Percentiles rank a stretch among this genome's conserved stretches.
Evolutionary conservation across 2,329 filamentous ascomycete species (phyloP).

Genomic region (Fusarium udum): DNA sequence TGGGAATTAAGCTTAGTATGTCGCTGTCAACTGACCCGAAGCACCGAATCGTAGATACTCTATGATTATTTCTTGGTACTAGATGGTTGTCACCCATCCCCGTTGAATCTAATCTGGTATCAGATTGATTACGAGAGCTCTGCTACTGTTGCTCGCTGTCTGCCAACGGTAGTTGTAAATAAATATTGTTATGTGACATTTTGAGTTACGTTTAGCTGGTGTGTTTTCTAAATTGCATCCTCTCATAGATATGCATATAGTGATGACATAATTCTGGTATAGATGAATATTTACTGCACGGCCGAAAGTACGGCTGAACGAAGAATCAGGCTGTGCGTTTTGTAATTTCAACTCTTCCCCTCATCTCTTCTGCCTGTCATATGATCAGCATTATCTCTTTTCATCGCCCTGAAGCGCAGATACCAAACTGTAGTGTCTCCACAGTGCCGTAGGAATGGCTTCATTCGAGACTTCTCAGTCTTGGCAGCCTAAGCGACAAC

Average conservation of each 20-base stretch:
- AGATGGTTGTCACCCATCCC: background rate
- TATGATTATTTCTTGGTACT: fast-evolving
- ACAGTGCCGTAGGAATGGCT: fast-evolving
- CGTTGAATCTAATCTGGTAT: fast-evolving
- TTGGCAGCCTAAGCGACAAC: background rate
- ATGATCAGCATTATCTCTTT: fast-evolving
- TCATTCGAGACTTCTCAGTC: background rate
- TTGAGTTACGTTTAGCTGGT: background rate
- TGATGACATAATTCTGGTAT: background rate
- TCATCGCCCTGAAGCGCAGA: fast-evolving
- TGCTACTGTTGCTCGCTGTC: fast-evolving
- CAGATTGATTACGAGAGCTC: fast-evolving
- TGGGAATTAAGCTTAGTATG: fast-evolving
- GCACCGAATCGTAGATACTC: background rate
- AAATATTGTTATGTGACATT: background rate
- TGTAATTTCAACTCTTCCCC: background rate
- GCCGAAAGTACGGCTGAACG: background rate
- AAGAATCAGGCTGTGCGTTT: background rate
- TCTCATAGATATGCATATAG: background rate
- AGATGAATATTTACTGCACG: background rate
- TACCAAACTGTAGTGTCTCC: fast-evolving
- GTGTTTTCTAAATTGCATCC: background rate
- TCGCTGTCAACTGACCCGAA: background rate
- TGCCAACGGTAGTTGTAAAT: background rate
- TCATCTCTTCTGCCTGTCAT: fast-evolving